phyloP scores from a whole-genome alignment of 2,329 filamentous ascomycete species.

The Orbilia javanica region DNA sequence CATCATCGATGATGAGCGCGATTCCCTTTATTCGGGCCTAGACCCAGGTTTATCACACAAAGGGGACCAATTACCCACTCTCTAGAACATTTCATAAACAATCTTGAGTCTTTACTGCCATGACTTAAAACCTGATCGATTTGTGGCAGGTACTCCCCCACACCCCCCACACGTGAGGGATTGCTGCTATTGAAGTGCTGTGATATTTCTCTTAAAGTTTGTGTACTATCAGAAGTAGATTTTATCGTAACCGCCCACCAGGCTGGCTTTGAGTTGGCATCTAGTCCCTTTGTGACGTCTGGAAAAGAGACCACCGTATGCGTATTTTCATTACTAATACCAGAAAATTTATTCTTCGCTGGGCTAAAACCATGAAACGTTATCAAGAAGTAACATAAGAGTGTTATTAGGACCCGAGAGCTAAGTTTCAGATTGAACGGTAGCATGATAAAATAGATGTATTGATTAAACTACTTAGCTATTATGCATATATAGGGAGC shows the following conservation, averaged over 20 bases:
- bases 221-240: background rate
- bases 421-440: background rate
- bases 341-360: no score
- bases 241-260: background rate
- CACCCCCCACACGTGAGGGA: background rate
- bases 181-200: background rate
- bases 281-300: no score
- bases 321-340: no score
- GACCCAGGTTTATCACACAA: no score
- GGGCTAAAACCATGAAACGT: background rate
- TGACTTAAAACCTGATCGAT: background rate
- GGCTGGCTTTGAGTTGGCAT: background rate
- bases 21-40: no score
- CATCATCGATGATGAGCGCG: background rate
- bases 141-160: no score
- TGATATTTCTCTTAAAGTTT: background rate
- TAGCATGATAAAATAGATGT: background rate
- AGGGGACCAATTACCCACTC: background rate
- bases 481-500: no score
- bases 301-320: no score
- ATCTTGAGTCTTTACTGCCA: background rate
- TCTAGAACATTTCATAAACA: background rate
- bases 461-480: no score
- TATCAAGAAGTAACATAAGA: background rate
- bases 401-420: background rate